Base-by-base conservation (phyloP, 2,329 filamentous ascomycete genomes). In the Colletotrichum abscissum region DNA sequence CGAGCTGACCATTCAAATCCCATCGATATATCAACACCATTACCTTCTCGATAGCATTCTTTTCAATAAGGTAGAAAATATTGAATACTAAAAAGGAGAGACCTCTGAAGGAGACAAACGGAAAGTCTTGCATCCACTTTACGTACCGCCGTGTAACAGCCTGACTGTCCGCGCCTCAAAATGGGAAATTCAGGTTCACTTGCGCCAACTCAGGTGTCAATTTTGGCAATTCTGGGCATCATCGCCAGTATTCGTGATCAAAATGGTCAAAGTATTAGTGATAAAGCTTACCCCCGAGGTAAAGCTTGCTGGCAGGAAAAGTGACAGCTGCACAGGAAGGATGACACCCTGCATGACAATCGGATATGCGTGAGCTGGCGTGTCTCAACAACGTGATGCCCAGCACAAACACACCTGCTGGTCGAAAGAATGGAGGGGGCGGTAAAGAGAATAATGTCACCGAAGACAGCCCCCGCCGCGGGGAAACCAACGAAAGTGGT, bases 301-400 rank as follows among this genome's bases (percentile, higher is more conserved):
- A 35, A 42, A 28, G 33, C 26, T n/a, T 7, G 6, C 19, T 63
- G 19, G 28, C 42, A 22, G 26, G n/a, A 28, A 16, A 24, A 60
- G 4, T 19, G 8, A 26, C 8, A 3, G 5, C 30, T 8, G 38
- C 30, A 16, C 28, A 22, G 9, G 55, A 11, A 38, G 33, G 19
- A 65, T 46, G 14, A 24, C 46, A 22, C 59, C 19, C 42, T 35
- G 55, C 60, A 70, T 70, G 66, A 73, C 26, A 46, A 26, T 9
- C n/a, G 7, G 52, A 6, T 6, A 52, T 35, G 60, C 28, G 19
- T 63, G 60, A 54, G 60, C 30, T 70, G 70, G 67, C 70, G 55
- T 57, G 67, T 62, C 67, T 73, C 67, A 70, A 69, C 60, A 60
- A 24, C 60, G 70, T 60, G 67, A 70, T 63, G 69, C 52, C 64